Evolutionary conservation across 768 basidiomycete genomes (phyloP).

Genomic region (Stropharia rugosoannulata): DNA sequence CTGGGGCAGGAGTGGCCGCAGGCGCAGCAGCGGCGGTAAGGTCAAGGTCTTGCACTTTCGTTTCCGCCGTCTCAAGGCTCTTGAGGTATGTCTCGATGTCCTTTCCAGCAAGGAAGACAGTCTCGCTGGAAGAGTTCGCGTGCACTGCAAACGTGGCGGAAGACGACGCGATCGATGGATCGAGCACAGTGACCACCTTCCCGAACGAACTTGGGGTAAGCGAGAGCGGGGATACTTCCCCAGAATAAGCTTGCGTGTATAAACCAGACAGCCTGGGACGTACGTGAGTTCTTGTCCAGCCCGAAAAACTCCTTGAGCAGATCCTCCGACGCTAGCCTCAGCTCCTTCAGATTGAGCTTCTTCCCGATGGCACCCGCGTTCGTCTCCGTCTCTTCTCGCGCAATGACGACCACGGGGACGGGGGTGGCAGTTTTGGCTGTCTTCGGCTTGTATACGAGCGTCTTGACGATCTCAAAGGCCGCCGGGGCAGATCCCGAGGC

Average conservation of each 20-base stretch:
- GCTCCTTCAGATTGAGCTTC: slow-evolving; percentile 81
- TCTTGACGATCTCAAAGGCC: slow-evolving; percentile 76
- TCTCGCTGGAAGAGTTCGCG: slow-evolving; percentile 65
- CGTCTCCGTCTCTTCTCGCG: slow-evolving; percentile 82
- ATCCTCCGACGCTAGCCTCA: slow-evolving; percentile 84
- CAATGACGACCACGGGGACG: slow-evolving; percentile 85
- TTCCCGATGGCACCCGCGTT: slow-evolving; percentile 76
- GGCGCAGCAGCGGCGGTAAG: slow-evolving; percentile 55
- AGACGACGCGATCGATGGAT: slow-evolving; percentile 73
- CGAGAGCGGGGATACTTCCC: slow-evolving; percentile 77
- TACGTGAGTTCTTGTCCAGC: slow-evolving; percentile 52
- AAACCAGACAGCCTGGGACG: too few relatives aligned
- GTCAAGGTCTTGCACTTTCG: slow-evolving; percentile 73
- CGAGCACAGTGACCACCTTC: slow-evolving; percentile 73
- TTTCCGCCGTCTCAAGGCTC: slow-evolving; percentile 63
- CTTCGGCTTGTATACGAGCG: slow-evolving; percentile 94
- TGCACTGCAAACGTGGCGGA: slow-evolving; percentile 73
- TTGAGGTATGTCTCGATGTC: slow-evolving; percentile 75
- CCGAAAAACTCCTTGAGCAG: slow-evolving; percentile 82
- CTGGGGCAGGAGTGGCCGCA: slow-evolving; percentile 17
- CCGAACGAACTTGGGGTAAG: slow-evolving; percentile 65
- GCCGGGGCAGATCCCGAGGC: slow-evolving; percentile 48
- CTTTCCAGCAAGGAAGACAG: slow-evolving; percentile 75
- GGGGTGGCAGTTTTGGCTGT: slow-evolving; percentile 87
- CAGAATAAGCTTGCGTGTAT: too few relatives aligned